Conservation (phyloP, 768 basidiomycete genomes). For the Hirschioporus abietinus region DNA sequence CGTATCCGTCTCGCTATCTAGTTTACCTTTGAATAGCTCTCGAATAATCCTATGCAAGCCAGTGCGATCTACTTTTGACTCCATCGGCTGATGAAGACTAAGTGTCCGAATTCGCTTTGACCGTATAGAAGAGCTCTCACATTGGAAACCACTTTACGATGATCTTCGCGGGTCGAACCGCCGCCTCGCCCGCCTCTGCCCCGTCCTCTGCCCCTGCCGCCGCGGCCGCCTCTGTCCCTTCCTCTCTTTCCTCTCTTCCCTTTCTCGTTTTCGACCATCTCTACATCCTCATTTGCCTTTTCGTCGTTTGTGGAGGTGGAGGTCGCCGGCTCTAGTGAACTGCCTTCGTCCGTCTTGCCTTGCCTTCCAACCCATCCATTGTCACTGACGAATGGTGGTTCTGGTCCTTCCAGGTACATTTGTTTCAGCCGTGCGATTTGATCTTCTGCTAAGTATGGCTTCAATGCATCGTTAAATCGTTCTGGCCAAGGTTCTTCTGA, state of each 20-base stretch:
- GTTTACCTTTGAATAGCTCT: slow-evolving; percentile 73
- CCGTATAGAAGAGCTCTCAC: slow-evolving; percentile 30
- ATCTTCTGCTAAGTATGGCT: slow-evolving; percentile 57
- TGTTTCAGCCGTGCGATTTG: slow-evolving; percentile 59
- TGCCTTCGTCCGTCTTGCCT: slow-evolving; percentile 25
- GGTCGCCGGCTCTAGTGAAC: slow-evolving; percentile 12
- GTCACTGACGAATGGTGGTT: slow-evolving; percentile 70
- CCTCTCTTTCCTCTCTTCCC: slow-evolving; percentile 37
- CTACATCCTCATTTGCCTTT: slow-evolving; percentile 21
- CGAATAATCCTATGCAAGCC: slow-evolving; percentile 78
- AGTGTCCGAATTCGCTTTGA: not conserved
- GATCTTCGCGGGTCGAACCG: slow-evolving; percentile 49
- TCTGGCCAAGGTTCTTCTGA: slow-evolving; percentile 59
- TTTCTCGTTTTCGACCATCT: slow-evolving; percentile 18
- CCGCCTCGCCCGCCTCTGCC: slow-evolving; percentile 32
- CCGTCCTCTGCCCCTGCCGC: slow-evolving; percentile 42
- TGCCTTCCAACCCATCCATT: slow-evolving; percentile 63
- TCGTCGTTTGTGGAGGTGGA: slow-evolving; percentile 13
- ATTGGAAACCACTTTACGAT: slow-evolving; percentile 73
- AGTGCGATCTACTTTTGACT: slow-evolving; percentile 74
- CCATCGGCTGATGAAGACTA: slow-evolving; percentile 56
- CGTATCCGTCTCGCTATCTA: slow-evolving; percentile 78
- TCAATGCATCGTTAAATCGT: slow-evolving; percentile 47
- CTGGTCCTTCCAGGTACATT: slow-evolving; percentile 77
- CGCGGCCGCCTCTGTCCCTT: slow-evolving; percentile 33